Evolutionary conservation across 169 alveolate genomes (phyloP).

Genomic region (Cryptosporidium sp.): DNA sequence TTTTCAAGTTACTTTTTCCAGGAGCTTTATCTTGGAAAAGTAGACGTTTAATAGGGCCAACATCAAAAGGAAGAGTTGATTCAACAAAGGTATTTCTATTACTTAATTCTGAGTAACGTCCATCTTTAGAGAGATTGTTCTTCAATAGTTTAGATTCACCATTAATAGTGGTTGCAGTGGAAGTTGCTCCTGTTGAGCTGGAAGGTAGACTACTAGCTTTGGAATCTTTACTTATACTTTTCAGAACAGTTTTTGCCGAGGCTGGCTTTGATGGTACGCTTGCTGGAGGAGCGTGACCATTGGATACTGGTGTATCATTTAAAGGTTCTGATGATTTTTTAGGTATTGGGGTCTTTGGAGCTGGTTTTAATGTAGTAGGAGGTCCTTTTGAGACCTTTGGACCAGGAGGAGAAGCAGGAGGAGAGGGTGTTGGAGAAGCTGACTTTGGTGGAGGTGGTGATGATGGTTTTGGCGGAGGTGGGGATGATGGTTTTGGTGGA

Average conservation of each 20-base stretch:
- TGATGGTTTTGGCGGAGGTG: background rate
- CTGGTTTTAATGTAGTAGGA: background rate
- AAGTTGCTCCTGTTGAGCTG: background rate
- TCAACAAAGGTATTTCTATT: conserved; percentile 62
- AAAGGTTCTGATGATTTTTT: background rate
- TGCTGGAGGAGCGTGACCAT: background rate
- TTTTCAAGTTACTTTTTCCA: background rate
- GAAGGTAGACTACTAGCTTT: conserved; percentile 12
- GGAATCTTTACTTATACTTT: conserved; percentile 30
- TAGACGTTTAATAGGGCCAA: conserved; percentile 57
- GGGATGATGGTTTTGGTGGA: background rate
- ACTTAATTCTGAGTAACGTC: conserved; percentile 23
- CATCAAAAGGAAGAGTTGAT: conserved; percentile 62
- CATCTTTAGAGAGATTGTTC: conserved; percentile 36
- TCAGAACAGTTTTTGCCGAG: conserved; percentile 3
- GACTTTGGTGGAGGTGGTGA: background rate
- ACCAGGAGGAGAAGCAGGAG: background rate
- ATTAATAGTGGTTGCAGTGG: no score
- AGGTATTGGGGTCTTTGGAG: background rate
- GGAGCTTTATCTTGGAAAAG: conserved; percentile 48
- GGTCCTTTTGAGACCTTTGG: conserved; percentile 1
- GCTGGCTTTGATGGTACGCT: background rate
- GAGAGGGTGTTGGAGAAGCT: background rate
- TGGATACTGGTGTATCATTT: background rate
- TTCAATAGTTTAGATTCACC: conserved; percentile 7